These are phyloP conservation scores for Bothriochloa decipiens DNA, from an alignment of 176 grass and related monocot species.

Conservation along the genomic window DNA sequence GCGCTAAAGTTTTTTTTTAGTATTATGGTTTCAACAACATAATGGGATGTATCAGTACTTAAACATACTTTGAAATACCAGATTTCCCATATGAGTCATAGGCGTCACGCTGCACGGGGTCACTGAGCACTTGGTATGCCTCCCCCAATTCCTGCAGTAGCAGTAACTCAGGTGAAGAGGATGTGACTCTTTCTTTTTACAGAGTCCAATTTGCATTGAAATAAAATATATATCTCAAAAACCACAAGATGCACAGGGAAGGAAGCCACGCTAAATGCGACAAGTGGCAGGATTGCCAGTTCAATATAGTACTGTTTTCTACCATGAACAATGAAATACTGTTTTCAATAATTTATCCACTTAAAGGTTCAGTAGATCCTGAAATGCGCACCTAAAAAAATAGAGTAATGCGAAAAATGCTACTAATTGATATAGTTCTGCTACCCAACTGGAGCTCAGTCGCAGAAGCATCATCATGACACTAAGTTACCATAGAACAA, in stretches of 20 bases:
- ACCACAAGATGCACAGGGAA: neutral
- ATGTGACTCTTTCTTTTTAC: slow-evolving; percentile 9
- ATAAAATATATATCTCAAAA: neutral
- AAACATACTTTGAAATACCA: slow-evolving; percentile 89
- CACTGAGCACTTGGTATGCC: slow-evolving; percentile 97
- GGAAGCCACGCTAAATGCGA: neutral
- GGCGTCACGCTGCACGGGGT: slow-evolving; percentile 68
- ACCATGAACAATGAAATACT: neutral
- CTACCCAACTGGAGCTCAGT: neutral
- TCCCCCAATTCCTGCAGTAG: slow-evolving; percentile 84
- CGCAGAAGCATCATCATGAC: neutral
- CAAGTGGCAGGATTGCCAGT: neutral
- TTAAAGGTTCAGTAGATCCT: neutral
- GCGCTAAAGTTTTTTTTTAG: neutral
- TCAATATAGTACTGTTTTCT: neutral
- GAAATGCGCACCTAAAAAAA: neutral
- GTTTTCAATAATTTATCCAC: neutral
- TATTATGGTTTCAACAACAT: neutral
- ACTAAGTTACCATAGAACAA: neutral
- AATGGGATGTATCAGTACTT: neutral
- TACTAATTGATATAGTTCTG: neutral
- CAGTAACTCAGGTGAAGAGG: slow-evolving; percentile 11
- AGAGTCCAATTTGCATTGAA: neutral
- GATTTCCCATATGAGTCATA: slow-evolving; percentile 84
- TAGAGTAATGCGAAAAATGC: neutral